Conservation (phyloP, 2,329 filamentous ascomycete genomes). For the Microdochium bolleyi region DNA sequence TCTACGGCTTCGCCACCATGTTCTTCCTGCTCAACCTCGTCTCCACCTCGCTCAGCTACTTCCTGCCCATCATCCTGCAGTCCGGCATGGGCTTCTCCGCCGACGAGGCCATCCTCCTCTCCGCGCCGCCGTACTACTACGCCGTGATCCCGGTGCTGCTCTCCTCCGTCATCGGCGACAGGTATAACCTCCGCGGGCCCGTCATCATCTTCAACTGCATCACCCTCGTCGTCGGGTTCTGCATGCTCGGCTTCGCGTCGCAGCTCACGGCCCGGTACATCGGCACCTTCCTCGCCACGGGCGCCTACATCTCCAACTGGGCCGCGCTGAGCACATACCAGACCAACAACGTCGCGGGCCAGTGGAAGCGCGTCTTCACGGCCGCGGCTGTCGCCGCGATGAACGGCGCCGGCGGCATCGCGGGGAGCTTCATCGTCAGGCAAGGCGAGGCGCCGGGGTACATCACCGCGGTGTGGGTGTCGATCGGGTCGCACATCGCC, state of each 20-base stretch:
- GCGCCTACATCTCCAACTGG: conserved; percentile 63
- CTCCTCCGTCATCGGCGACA: conserved; percentile 55
- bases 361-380: conserved; percentile 58
- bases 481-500: conserved; percentile 54
- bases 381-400: conserved; percentile 51
- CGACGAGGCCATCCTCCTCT: conserved; percentile 49
- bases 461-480: conserved; percentile 58
- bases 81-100: conserved; percentile 45
- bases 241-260: conserved; percentile 54
- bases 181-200: conserved; percentile 49
- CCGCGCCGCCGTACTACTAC: conserved; percentile 62
- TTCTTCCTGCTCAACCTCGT: conserved; percentile 63
- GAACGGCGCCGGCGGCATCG: conserved; percentile 57
- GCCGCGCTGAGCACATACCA: conserved; percentile 57
- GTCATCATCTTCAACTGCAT: conserved; percentile 58
- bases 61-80: conserved; percentile 53
- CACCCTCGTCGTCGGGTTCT: conserved; percentile 54
- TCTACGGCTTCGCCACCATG: conserved; percentile 56
- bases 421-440: conserved; percentile 58
- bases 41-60: conserved; percentile 57
- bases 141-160: conserved; percentile 55
- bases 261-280: conserved; percentile 55
- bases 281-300: conserved; percentile 58
- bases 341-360: conserved; percentile 54
- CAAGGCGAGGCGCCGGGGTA: conserved; percentile 54